phyloP scores from a whole-genome alignment of 2,329 filamentous ascomycete genomes.

The Verticillium nubilum region DNA sequence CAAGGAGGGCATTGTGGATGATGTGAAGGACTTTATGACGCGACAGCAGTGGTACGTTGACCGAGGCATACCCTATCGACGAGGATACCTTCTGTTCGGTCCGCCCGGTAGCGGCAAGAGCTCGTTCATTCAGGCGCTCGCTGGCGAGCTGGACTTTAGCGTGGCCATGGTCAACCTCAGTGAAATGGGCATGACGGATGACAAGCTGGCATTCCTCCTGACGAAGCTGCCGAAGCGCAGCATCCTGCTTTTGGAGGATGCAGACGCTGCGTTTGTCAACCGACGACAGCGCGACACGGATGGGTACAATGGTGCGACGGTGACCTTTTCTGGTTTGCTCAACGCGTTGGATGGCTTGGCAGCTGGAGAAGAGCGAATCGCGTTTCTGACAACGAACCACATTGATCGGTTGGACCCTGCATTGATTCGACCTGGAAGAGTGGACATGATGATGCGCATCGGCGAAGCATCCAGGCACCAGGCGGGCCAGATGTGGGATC shows the following conservation, averaged over 20 bases:
- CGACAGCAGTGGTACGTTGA: conserved; percentile 87
- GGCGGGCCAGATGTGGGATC: conserved; percentile 82
- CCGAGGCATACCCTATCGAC: conserved; percentile 86
- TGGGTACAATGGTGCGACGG: conserved; percentile 80
- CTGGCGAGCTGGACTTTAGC: conserved; percentile 86
- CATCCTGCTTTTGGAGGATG: conserved; percentile 80
- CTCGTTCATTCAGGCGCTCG: conserved; percentile 92
- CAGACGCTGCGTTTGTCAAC: conserved; percentile 85
- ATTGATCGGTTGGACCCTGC: conserved; percentile 85
- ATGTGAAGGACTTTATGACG: conserved; percentile 76
- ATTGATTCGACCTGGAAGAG: conserved; percentile 81
- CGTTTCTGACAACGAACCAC: conserved; percentile 93
- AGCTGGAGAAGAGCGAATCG: conserved; percentile 87
- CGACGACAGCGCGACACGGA: conserved; percentile 71
- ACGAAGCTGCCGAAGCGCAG: conserved; percentile 80
- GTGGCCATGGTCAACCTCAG: conserved; percentile 91
- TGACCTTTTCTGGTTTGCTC: conserved; percentile 88
- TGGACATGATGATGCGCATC: conserved; percentile 88
- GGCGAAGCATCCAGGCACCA: conserved; percentile 84
- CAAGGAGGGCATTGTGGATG: conserved; percentile 72
- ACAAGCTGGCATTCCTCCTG: conserved; percentile 78
- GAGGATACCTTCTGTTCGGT: conserved; percentile 84
- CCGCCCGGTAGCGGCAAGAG: conserved; percentile 91
- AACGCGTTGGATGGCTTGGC: conserved; percentile 88
- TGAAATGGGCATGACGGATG: conserved; percentile 84